Base-by-base conservation (phyloP, 2,329 filamentous ascomycete species). In the Orbilia javanica region DNA sequence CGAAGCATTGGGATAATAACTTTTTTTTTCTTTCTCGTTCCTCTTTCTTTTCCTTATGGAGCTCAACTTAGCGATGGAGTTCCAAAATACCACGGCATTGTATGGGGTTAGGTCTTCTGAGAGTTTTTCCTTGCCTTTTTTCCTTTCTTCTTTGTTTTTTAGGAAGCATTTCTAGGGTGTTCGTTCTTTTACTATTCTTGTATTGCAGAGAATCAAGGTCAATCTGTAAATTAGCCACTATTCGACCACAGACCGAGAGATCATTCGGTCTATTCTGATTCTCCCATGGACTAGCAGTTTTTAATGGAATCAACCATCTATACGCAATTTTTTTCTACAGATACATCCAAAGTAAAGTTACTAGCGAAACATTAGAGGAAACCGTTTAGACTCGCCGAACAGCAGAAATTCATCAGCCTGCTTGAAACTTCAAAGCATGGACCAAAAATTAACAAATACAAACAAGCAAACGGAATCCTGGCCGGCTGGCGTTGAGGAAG, bases 81-180 rank as follows among this genome's bases (percentile, higher is more conserved):
- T 78, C 52, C 67, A 72, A 71, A 78, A 78, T 78, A 78, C 74
- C 74, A 60, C 55, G 74, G 72, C 65, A 65, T 77, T 46, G 52
- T 70, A 42, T 8, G 55, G 55, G 55, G 55, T 77, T 70, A 42
- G 72, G 72, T 55, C 29, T 65, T 77, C 46, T 39, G 48, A 42
- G 48, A 44, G 5, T 50, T 66, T 53, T 66, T 42, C 39, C 15
- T n/a, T 42, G 15, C 13, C 15, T 60, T 46, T 22, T 50, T n/a
- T 60, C 46, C 42, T 25, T 25, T 25, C 25, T 42, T 15, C 13
- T 3, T 44, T 20, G 6, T 27, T 57, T 8, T 57, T 13, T 1
- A 36, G 52, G 11, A 34, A 34, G 60, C 44, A 50, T 69, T 75
- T 73, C 36, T 66, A n/a, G 63, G 53, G 50, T 20, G 42, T 48